Base-by-base conservation (phyloP, 179 eudicot species). In the Dionaea muscipula region DNA sequence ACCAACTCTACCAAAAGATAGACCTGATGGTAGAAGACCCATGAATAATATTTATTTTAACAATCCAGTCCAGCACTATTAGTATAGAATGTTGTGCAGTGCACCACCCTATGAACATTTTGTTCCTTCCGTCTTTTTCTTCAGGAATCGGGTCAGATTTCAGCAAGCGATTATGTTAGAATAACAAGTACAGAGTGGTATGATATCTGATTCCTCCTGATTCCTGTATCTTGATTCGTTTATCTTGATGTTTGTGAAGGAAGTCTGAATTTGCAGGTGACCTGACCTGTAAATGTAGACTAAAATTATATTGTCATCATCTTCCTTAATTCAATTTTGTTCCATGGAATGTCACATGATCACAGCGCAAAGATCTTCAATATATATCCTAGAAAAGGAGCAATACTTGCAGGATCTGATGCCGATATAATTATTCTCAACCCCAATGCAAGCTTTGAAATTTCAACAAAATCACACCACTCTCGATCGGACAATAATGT, bases 161-260 rank as follows among this genome's bases (percentile, higher is more conserved):
- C 94, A 53, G 77, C 76, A 46, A 66, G 77, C 56, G 97, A 89
- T 76, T 89, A 79, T 57, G 97, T 89, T 65, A 78, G 95, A 35
- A 44, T 89, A 60, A 89, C 95, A 20, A 89, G 97, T 68, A 89
- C 97, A 15, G 97, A 89, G 68, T 79, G 97, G 97, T 89, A 81
- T 13, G 53, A 26, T 62, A 22, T 57, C 11, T 49, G 9, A 31
- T 31, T n/a, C 35, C 10, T 0, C 5, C 10, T 11, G 10, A 0
- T 11, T 31, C 35, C 35, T 0, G 10, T 11, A 31, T 31, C 35
- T 31, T 31, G 35, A 31, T 31, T 31, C 35, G 8, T 31, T 31
- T 31, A 4, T 6, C 35, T 31, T 31, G 5, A 31, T 31, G 10
- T 31, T 11, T 1, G 35, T 1, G 10, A 31, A 31, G 35, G 8